Percentiles rank a stretch among this genome's conserved stretches.
Conservation (phyloP, 2,329 filamentous ascomycete genomes). For the Paradendryphiella salina region DNA sequence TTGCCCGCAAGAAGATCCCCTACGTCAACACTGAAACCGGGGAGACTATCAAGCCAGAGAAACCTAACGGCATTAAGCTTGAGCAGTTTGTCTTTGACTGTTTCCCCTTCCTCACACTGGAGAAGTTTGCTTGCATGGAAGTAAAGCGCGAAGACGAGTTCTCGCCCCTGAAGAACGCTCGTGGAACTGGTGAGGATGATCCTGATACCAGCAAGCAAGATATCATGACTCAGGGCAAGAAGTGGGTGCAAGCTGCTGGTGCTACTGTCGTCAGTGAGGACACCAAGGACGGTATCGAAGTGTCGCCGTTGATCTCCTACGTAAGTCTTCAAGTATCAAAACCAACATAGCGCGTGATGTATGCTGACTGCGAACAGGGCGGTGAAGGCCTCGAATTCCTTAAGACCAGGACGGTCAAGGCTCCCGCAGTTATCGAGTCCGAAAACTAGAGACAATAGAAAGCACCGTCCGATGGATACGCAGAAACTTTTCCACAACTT, state of each 20-base stretch:
- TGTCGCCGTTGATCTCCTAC: constrained; percentile 93
- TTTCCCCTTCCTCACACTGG: constrained; percentile 83
- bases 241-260: constrained; percentile 81
- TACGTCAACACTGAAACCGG: constrained; percentile 75
- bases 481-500: neutral
- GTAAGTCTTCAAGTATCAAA: constrained; percentile 61
- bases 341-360: neutral
- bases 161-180: constrained; percentile 91
- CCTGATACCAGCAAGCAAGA: constrained; percentile 89
- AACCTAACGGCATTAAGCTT: constrained; percentile 97
- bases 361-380: constrained; percentile 48
- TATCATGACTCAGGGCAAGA: constrained; percentile 85
- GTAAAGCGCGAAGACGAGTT: constrained; percentile 98
- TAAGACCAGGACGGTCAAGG: constrained; percentile 62
- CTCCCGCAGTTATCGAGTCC: constrained; percentile 66
- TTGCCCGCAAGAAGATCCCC: constrained; percentile 98
- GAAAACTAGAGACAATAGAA: constrained; percentile 48
- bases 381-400: constrained; percentile 67
- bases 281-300: constrained; percentile 69
- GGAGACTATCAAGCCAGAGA: constrained; percentile 83
- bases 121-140: constrained; percentile 93
- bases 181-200: constrained; percentile 83
- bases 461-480: neutral
- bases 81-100: constrained; percentile 99
- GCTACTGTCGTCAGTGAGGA: constrained; percentile 69